These are phyloP conservation scores for Nannochloris sp. DNA, from an alignment of 139 green algal genomes.

Conservation along the genomic window DNA sequence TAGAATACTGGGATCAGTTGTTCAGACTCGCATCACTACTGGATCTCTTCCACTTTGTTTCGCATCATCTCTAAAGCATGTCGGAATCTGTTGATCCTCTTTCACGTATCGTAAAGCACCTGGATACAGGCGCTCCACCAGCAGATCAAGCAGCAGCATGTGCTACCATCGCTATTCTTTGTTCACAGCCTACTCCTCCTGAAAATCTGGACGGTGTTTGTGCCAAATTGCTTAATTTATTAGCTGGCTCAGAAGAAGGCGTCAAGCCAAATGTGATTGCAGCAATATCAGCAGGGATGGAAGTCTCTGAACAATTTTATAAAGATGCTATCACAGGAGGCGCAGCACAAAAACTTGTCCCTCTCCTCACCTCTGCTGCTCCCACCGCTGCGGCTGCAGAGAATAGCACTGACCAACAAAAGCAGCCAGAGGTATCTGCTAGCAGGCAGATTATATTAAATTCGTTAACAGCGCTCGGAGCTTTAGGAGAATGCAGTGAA, in stretches of 20 bases:
- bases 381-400: too few relatives aligned
- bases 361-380: background rate
- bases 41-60: too few relatives aligned
- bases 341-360: background rate
- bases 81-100: background rate
- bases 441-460: too few relatives aligned
- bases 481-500: slow-evolving; percentile 1
- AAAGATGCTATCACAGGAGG: slow-evolving; percentile 1
- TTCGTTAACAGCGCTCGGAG: slow-evolving; percentile 11
- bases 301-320: slow-evolving; percentile 1
- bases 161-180: background rate
- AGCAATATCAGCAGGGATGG: slow-evolving; percentile 2
- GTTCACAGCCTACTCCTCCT: background rate
- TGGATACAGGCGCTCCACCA: background rate
- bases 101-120: background rate
- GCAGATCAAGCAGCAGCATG: background rate
- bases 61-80: too few relatives aligned
- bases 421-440: too few relatives aligned
- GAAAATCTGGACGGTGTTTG: background rate
- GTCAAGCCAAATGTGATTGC: slow-evolving; percentile 9
- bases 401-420: too few relatives aligned
- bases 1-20: too few relatives aligned
- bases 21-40: too few relatives aligned
- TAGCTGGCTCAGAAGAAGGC: background rate
- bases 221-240: background rate